phyloP scores from a whole-genome alignment of 2,329 filamentous ascomycete species.

The Pseudovirgaria hyperparasitica region DNA sequence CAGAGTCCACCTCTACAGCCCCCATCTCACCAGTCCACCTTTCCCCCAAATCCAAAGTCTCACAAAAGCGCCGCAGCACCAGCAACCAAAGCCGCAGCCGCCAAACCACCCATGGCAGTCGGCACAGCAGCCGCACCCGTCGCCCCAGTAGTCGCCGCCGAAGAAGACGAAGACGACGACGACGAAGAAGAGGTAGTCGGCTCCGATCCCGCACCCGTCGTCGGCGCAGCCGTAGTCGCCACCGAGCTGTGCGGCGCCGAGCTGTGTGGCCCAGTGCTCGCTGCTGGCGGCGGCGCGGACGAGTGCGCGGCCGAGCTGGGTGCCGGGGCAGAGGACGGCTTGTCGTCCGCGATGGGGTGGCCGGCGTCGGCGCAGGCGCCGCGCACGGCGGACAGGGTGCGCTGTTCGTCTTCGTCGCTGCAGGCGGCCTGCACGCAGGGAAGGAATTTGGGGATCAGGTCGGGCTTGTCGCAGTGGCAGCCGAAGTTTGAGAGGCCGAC shows the following conservation, averaged over 20 bases:
- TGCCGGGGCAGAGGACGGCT: constrained; percentile 6
- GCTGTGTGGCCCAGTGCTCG: too few relatives aligned
- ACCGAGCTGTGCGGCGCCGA: constrained; percentile 1
- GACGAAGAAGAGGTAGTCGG: constrained; percentile 4
- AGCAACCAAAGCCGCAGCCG: too few relatives aligned
- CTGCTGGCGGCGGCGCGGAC: constrained; percentile 5
- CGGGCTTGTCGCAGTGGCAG: constrained; percentile 35
- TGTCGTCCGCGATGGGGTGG: constrained; percentile 16
- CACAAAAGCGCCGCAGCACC: too few relatives aligned
- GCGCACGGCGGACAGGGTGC: constrained; percentile 19
- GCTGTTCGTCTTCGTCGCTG: constrained; percentile 22
- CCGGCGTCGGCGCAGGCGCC: constrained; percentile 20
- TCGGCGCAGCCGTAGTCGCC: constrained; percentile 2
- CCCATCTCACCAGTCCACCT: too few relatives aligned
- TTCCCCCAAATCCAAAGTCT: too few relatives aligned
- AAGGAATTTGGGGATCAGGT: constrained; percentile 27
- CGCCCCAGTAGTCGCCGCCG: constrained; percentile 9
- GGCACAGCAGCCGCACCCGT: too few relatives aligned
- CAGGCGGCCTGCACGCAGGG: constrained; percentile 36
- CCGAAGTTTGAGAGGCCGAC: constrained; percentile 33
- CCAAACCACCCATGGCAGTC: too few relatives aligned
- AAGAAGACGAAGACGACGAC: constrained; percentile 7
- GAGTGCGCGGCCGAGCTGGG: constrained; percentile 8
- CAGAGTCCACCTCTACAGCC: too few relatives aligned
- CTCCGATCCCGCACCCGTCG: too few relatives aligned